phyloP scores from a whole-genome alignment of 2,329 filamentous ascomycete species.

The Botrytis squamosa region DNA sequence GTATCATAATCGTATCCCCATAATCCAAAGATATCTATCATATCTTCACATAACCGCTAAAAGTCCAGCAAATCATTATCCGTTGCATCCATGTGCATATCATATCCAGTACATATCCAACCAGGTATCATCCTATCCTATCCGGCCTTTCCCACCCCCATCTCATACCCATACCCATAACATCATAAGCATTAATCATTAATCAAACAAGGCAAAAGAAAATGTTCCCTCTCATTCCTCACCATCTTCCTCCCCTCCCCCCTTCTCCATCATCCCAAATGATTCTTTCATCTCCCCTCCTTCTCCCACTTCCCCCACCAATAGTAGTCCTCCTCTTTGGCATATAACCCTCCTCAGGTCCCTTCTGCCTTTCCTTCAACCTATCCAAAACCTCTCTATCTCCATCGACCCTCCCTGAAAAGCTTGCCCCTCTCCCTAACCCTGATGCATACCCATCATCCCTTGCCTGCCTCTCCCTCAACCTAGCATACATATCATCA shows the following conservation, averaged over 20 bases:
- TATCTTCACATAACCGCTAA: neutral
- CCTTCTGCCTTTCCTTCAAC: constrained; percentile 26
- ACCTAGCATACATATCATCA: constrained; percentile 10
- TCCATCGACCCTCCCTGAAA: neutral
- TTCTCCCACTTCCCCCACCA: neutral
- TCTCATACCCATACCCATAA: neutral
- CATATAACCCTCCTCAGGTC: neutral
- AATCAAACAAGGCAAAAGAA: neutral
- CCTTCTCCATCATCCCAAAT: constrained; percentile 18
- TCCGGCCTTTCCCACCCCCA: neutral
- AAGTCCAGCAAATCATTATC: neutral
- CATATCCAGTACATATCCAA: neutral
- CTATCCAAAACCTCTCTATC: constrained; percentile 19
- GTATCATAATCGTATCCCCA: neutral
- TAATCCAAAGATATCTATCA: neutral
- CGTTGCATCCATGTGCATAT: neutral
- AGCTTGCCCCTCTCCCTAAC: neutral
- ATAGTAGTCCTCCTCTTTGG: constrained; percentile 17
- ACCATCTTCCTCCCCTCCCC: constrained; percentile 14
- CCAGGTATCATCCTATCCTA: neutral
- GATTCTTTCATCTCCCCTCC: constrained; percentile 14
- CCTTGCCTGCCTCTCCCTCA: neutral
- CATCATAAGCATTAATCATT: constrained; percentile 1
- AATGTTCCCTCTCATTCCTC: neutral
- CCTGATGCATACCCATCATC: neutral